Conservation (phyloP, 176 grass and related monocot species). For the Bolboschoenus planiculmis region DNA sequence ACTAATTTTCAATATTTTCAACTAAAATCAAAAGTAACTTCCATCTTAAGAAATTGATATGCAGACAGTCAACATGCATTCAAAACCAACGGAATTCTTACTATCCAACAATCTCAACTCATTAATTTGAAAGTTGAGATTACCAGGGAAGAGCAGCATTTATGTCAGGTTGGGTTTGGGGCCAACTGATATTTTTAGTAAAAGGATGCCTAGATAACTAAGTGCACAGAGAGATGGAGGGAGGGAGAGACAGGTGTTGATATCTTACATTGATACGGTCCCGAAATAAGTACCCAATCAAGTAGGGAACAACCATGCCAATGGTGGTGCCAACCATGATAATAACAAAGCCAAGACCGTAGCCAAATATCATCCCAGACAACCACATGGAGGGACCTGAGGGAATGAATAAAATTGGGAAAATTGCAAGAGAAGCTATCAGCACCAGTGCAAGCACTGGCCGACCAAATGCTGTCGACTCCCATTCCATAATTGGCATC, state of each 20-base stretch:
- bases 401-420: slow-evolving; percentile 68
- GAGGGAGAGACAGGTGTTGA: not conserved
- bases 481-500: slow-evolving; percentile 86
- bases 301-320: slow-evolving; percentile 82
- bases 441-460: slow-evolving; percentile 62
- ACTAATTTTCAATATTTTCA: not conserved
- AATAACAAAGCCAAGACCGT: slow-evolving; percentile 76
- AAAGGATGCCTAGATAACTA: not conserved
- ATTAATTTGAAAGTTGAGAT: not conserved
- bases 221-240: not conserved
- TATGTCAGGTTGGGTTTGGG: not conserved
- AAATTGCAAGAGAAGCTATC: slow-evolving; percentile 62
- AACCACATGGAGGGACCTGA: slow-evolving; percentile 91
- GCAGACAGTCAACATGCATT: not conserved
- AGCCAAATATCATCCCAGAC: slow-evolving; percentile 87
- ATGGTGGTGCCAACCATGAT: slow-evolving; percentile 74
- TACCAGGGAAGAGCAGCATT: not conserved
- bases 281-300: slow-evolving; percentile 63
- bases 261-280: slow-evolving; percentile 56
- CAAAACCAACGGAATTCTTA: not conserved
- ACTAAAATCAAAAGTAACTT: not conserved
- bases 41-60: not conserved
- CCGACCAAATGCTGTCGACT: slow-evolving; percentile 67
- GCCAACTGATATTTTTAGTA: not conserved
- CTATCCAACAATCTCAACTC: not conserved